Base-by-base conservation (phyloP, 2,329 filamentous ascomycete genomes). In the Hortaea sp. region DNA sequence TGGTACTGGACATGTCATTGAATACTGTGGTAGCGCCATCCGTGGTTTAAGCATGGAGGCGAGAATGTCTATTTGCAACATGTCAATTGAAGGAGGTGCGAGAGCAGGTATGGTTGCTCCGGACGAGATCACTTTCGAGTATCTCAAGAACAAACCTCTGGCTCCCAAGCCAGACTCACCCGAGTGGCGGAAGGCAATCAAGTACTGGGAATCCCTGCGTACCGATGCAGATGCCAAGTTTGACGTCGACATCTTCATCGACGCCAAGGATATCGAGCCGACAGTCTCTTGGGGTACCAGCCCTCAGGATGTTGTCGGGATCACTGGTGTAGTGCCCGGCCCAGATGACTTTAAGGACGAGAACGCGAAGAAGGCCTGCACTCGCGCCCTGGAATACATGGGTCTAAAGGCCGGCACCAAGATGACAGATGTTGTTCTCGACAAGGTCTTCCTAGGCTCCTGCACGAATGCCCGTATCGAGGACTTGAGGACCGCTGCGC, bases 21-120 rank as follows among this genome's bases (percentile, higher is more conserved):
- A 98, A 72, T 98, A 90, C 73, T 95, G 88, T 63, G 92, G 92
- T 49, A 95, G 89, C 43, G 87, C 92, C 51, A 95, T 98, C 64
- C 82, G 88, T 57, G 72, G 70, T 51, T 75, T 97, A 58, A 94
- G 87, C 68, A 95, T 98, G 79, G 92, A 97, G 69, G 92, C 90
- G 39, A 82, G 92, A 57, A 97, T 98, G 92, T 95, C 89, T 53
- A 94, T 98, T 66, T 97, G 92, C 75, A 98, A 98, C 74, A 97
- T 97, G 92, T 88, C 89, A 10, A 95, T 97, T 57, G 92, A 98
- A 74, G 92, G 77, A 57, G 92, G 92, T 68, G 92, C 92, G 41
- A 79, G 92, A 70, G 90, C 90, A 50, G 92, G 92, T 56, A 94
- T 98, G 88, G 83, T 98, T 49, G 92, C 92, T 7, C 92, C 92